Base-by-base conservation (phyloP, 148 eudicot genomes). In the Persicaria tinctoria region DNA sequence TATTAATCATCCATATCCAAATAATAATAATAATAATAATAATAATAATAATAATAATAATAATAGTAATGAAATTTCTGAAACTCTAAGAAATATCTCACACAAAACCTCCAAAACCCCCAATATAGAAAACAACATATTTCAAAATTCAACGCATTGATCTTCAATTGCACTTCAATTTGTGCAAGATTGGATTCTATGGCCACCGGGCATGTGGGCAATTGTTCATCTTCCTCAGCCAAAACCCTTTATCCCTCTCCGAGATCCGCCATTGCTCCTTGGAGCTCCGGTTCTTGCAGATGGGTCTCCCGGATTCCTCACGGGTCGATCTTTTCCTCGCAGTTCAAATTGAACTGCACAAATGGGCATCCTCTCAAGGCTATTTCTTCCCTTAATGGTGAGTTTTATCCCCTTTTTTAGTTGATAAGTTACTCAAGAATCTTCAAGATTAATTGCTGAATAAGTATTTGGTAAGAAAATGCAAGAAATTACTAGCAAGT, bases 321-420 rank as follows among this genome's bases (percentile, higher is more conserved):
- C 9, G 81, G 84, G 76, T 76, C 83, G 46, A 78, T 74, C 51
- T 45, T 74, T 27, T 83, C 70, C 63, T 87, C 82, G 72, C 80
- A 84, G 73, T 84, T 93, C 51, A 82, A 83, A 78, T 76, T 88
- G 51, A 86, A 82, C 66, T 86, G 83, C n/a, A 75, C 89, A 68
- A 90, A 90, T 87, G 93, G 96, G 84, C 72, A 80, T 77, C 85
- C 93, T 76, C 80, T 86, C 3, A 83, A 86, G 84, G 80, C 89
- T 3, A 82, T 86, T 75, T 82, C 89, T 83, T 75, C 83, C 69
- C 84, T 76, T 47, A 87, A 87, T 82, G 89, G 91, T 90, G 72
- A 81, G 77, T 72, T 75, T 51, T 46, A 12, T 69, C 18, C 27
- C 48, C 71, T 71, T 50, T 20, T 12, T 18, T 73, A 4, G 13